Base-by-base conservation (phyloP, 129 eudicot species). In the Rutidosis leptorrhynchoides region DNA sequence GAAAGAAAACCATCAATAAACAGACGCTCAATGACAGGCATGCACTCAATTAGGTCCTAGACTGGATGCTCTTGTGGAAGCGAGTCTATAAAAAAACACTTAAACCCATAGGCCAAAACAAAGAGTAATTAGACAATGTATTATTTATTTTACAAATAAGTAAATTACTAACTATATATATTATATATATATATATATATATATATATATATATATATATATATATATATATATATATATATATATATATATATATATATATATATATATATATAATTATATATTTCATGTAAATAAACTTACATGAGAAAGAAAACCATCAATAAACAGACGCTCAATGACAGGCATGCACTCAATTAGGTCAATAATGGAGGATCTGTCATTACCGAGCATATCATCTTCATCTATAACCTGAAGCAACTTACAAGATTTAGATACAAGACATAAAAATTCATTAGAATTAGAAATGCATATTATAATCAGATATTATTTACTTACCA, bases 41-140 rank as follows among this genome's bases (percentile, higher is more conserved):
- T 11, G 20, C 30, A 62, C 16, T 33, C 19, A 20, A 37, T 10
- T 49, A 29, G 67, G 19, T 21, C n/a, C n/a, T n/a, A 67, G 29
- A 21, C 21, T 51, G 61, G 49, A 65, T 26, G 28, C 70, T 65
- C 58, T 9, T 7, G 25, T n/a, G n/a, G n/a, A n/a, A n/a, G n/a
- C n/a, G n/a, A n/a, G n/a, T n/a, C n/a, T 23, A 23, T 43, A 16
- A 40, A 30, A 11, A 1, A 19, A 49, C 3, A 20, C 24, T 43
- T 23, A n/a, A n/a, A n/a, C n/a, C n/a, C n/a, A n/a, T 14, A n/a
- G 43, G n/a, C 32, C 23, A 63, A n/a, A n/a, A n/a, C 68, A 63
- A 33, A 35, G 25, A 32, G 20, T 30, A 19, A 12, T 20, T 5
- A 62, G 2, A n/a, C 11, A 61, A 23, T 32, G n/a, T n/a, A n/a